phyloP scores from a whole-genome alignment of 345 rosid species.

The Populus pruinosa region DNA sequence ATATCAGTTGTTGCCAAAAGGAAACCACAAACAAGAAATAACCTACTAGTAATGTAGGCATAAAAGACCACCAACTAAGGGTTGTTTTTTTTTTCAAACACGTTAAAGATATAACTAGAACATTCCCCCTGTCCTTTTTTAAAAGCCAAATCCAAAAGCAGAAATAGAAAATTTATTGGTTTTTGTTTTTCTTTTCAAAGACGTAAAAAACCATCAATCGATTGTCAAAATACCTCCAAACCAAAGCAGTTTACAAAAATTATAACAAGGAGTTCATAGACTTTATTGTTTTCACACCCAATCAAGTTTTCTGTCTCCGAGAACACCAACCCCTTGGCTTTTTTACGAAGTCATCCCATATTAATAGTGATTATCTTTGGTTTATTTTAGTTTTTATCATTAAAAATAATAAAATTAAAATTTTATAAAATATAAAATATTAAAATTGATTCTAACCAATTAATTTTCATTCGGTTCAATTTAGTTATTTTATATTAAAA shows the following conservation, averaged over 20 bases:
- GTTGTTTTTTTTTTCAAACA: not conserved
- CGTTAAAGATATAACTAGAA: too few species aligned
- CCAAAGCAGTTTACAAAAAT: not conserved
- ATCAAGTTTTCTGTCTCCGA: too few species aligned
- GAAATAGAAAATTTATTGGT: not conserved
- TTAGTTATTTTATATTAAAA: too few species aligned
- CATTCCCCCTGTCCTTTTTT: not conserved
- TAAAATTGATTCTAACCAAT: fast-evolving
- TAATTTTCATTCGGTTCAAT: fast-evolving
- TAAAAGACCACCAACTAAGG: not conserved
- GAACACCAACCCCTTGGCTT: not conserved
- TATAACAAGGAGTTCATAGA: not conserved
- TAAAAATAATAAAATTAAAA: too few species aligned
- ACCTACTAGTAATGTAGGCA: not conserved
- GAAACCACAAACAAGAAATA: not conserved
- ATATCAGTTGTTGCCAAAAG: not conserved
- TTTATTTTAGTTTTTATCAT: fast-evolving
- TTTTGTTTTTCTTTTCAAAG: not conserved
- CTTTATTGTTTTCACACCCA: not conserved
- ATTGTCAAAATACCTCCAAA: not conserved
- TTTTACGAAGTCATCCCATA: too few species aligned
- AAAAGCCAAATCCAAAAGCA: too few species aligned
- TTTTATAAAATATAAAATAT: too few species aligned
- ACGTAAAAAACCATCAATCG: not conserved
- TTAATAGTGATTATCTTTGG: fast-evolving